A percentile compares a stretch with the other conserved stretches of the same genome.
Evolutionary conservation across 805 yeast species (phyloP).

Genomic region (Metschnikowia anglica): DNA sequence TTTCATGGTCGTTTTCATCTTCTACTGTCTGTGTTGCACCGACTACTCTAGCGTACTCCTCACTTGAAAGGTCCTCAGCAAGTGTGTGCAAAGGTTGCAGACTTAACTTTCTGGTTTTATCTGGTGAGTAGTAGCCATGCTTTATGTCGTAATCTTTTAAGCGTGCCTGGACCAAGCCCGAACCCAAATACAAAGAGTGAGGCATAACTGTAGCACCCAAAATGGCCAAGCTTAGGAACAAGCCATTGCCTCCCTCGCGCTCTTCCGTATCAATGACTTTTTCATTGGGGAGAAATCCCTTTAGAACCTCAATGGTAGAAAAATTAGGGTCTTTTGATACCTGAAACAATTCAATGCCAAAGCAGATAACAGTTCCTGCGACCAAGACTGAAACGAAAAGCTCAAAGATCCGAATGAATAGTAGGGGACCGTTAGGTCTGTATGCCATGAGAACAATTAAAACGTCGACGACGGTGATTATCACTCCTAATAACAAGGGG

Average conservation of each 20-base stretch:
- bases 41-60: conserved; percentile 14
- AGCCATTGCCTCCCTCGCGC: conserved; percentile 46
- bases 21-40: conserved; percentile 4
- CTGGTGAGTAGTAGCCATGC: conserved; percentile 54
- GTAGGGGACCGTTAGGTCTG: conserved; percentile 78
- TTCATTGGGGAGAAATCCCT: conserved; percentile 52
- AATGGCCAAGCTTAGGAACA: conserved; percentile 77
- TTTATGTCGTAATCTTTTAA: conserved; percentile 68
- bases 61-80: conserved; percentile 8
- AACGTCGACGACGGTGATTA: conserved; percentile 83
- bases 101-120: not conserved
- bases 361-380: conserved; percentile 80
- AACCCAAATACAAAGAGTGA: conserved; percentile 80
- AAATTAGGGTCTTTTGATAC: conserved; percentile 57
- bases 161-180: conserved; percentile 85
- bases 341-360: conserved; percentile 71
- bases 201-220: conserved; percentile 97
- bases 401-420: conserved; percentile 76
- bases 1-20: conserved; percentile 22
- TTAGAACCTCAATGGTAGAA: conserved; percentile 50
- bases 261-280: conserved; percentile 32
- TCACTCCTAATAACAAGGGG: conserved; percentile 81
- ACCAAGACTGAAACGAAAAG: conserved; percentile 76
- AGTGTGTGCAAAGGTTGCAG: not conserved
- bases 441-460: conserved; percentile 83